Evolutionary conservation across 2,329 filamentous ascomycete genomes (phyloP).

Genomic region (Verticillium nubilum): DNA sequence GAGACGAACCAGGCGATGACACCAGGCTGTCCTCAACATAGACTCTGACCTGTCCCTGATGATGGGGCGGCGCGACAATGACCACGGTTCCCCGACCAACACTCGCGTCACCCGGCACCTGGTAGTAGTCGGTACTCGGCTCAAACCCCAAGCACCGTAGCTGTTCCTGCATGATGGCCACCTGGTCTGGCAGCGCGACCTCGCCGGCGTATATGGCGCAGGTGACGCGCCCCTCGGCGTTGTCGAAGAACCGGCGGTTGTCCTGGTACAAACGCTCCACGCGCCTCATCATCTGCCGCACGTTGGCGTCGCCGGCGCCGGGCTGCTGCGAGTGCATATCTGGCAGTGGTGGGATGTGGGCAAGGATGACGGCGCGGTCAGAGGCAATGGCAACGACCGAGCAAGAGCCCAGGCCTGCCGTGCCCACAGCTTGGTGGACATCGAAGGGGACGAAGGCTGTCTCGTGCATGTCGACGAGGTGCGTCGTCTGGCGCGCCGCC

Average conservation of each 20-base stretch:
- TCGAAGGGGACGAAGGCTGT: not conserved
- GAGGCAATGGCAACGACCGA: constrained; percentile 43
- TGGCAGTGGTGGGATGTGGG: not conserved
- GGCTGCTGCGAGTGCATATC: not conserved
- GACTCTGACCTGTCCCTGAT: not conserved
- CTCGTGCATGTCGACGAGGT: not conserved
- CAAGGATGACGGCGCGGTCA: not conserved
- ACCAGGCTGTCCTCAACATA: not conserved
- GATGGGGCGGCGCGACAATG: not conserved
- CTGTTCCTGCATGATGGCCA: not conserved
- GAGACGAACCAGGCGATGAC: not conserved
- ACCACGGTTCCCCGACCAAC: not conserved
- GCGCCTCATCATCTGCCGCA: not conserved
- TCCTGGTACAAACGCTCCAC: not conserved
- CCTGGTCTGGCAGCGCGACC: not conserved
- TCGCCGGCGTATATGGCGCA: not conserved
- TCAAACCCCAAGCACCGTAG: not conserved
- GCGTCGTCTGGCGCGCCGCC: not conserved
- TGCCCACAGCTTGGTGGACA: not conserved
- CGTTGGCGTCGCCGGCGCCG: not conserved
- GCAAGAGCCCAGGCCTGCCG: not conserved
- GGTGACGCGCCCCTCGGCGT: not conserved
- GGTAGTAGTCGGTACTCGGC: not conserved
- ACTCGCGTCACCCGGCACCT: not conserved
- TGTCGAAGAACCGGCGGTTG: not conserved